Percentiles rank a stretch among this genome's conserved stretches.
Evolutionary conservation across 495 filamentous ascomycete genomes (phyloP).

Genomic region (Penicillium parvum): DNA sequence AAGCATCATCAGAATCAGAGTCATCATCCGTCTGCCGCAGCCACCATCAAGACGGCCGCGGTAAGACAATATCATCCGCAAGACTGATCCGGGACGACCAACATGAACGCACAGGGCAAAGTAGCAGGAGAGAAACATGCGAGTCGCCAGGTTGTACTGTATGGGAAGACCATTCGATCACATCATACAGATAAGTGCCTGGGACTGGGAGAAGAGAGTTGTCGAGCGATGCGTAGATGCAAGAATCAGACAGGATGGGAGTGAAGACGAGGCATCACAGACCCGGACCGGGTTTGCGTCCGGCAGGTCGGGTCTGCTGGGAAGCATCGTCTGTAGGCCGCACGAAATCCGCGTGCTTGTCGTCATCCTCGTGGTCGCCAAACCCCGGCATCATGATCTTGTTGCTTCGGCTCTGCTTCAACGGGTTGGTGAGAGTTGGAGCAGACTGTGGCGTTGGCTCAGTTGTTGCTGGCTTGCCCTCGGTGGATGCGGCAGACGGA

Average conservation of each 20-base stretch:
- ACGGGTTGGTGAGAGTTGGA: conserved; percentile 39
- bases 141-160: too few relatives aligned
- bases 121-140: too few relatives aligned
- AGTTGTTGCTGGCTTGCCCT: conserved; percentile 33
- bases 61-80: not conserved
- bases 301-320: conserved; percentile 23
- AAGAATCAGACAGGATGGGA: not conserved
- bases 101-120: conserved; percentile 7
- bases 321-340: conserved; percentile 33
- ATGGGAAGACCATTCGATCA: too few relatives aligned
- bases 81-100: conserved; percentile 1
- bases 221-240: not conserved
- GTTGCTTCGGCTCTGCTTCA: conserved; percentile 38
- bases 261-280: not conserved
- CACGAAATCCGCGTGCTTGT: conserved; percentile 47
- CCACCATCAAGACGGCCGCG: conserved; percentile 21
- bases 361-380: conserved; percentile 27
- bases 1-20: conserved; percentile 16
- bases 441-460: conserved; percentile 29
- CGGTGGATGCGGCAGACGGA: conserved; percentile 27
- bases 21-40: conserved; percentile 19
- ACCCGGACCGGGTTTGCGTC: conserved; percentile 15
- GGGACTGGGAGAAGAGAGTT: not conserved
- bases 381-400: conserved; percentile 47
- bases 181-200: too few relatives aligned